phyloP scores from a whole-genome alignment of 257 asterid genomes.

The Solanum dulcamara region DNA sequence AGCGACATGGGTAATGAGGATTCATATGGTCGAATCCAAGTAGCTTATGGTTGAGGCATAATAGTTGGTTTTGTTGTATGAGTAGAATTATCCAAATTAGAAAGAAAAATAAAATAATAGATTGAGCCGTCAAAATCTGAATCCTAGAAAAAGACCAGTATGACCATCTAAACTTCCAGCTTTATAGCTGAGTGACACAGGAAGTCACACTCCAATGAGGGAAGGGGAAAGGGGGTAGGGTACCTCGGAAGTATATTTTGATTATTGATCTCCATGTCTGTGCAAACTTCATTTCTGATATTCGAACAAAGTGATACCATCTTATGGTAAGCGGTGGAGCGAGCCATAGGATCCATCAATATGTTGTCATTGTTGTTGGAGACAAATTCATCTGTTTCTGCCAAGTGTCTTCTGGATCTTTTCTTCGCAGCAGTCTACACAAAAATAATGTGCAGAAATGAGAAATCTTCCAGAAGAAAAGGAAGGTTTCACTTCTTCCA shows the following conservation, averaged over 20 bases:
- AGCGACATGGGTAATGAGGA: neutral
- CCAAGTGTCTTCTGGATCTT: conserved; percentile 69
- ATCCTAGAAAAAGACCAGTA: neutral
- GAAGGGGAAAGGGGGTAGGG: neutral
- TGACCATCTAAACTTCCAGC: neutral
- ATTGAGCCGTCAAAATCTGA: neutral
- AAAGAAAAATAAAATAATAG: neutral
- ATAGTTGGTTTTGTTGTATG: neutral
- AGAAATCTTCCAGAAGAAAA: neutral
- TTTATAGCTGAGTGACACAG: neutral
- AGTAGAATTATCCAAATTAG: neutral
- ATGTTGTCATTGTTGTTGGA: conserved; percentile 49
- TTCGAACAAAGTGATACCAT: conserved; percentile 58
- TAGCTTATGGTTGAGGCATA: neutral
- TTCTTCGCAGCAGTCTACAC: conserved; percentile 81
- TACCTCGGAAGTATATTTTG: conserved; percentile 87
- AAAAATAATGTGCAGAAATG: neutral
- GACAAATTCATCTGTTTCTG: conserved; percentile 75
- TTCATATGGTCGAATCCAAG: neutral
- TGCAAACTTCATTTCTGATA: conserved; percentile 54
- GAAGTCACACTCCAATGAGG: neutral
- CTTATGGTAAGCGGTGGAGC: conserved; percentile 74
- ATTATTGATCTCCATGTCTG: conserved; percentile 72
- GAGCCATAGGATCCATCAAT: conserved; percentile 64
- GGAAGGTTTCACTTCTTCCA: neutral